Evolutionary conservation across 2,329 filamentous ascomycete species (phyloP), one percentile per base, ranked within the genome.

Genomic region (Diaporthe ampelina): DNA sequence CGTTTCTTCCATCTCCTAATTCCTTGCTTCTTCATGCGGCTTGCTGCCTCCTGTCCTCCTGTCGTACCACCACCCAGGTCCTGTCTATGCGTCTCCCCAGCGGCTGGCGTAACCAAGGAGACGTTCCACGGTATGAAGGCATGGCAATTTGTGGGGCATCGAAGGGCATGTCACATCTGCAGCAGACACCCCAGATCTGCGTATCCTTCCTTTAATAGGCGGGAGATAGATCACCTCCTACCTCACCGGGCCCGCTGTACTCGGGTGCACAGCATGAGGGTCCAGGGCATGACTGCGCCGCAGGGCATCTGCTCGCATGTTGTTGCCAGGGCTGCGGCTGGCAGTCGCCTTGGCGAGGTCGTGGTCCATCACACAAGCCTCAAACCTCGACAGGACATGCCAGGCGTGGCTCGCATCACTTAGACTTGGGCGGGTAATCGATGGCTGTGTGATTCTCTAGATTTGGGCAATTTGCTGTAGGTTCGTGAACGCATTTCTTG

Each of bases 181-280:
- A 48, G 59, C 24, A 52, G 48, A 43, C 57, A 54, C 45, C 50
- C 70, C 58, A 68, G 63, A 68, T 68, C 63, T 68, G 48, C 57
- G 58, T 61, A 17, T 48, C 50, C 21, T 29, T 15, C 54, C 45
- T 50, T n/a, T 58, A 45, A 74, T 70, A 70, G 74, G 72, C 24
- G 50, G 69, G 37, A 52, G 54, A 50, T 58, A 65, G 32, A 57
- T 69, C 69, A 63, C 24, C 56, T 74, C 61, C 40, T 59, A 58
- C 73, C 74, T 56, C 65, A 68, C 69, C 65, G 67, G 74, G 63
- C 48, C 63, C 73, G 68, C 40, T 61, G 68, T 72, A 19, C 68
- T 65, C 61, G 15, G 17, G 29, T 21, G 19, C 48, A 68, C 63
- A 37, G 13, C 63, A 68, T 40, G 63, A 68, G n/a, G 48, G 63